Evolutionary conservation across 495 filamentous ascomycete species (phyloP).

Genomic region (Rostrohypoxylon terebratum): DNA sequence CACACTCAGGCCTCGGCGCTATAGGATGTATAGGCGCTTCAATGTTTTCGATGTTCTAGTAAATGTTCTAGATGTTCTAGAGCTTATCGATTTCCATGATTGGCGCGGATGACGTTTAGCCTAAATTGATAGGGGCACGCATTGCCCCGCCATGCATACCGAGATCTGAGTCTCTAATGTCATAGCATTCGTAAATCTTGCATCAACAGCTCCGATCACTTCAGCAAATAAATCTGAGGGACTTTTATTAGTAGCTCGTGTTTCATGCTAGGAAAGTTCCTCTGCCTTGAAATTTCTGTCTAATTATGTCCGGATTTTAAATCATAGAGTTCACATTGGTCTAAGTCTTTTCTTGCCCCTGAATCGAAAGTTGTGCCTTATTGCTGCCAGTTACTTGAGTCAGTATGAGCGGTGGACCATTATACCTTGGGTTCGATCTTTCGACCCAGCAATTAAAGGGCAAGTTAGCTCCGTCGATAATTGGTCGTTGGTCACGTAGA

Average conservation of each 20-base stretch:
- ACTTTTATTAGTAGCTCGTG: conserved; percentile 23
- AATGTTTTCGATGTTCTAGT: background rate
- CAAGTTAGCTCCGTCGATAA: conserved; percentile 43
- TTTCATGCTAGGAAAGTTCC: conserved; percentile 1
- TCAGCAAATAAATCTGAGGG: conserved; percentile 23
- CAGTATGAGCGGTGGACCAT: conserved; percentile 64
- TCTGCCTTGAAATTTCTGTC: background rate
- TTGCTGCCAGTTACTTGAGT: conserved; percentile 6
- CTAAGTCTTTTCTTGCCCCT: conserved; percentile 1
- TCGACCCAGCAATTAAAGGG: conserved; percentile 97
- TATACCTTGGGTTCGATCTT: conserved; percentile 95
- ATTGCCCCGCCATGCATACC: conserved; percentile 45
- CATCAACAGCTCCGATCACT: conserved; percentile 35
- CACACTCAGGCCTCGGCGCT: conserved; percentile 8
- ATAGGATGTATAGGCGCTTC: background rate
- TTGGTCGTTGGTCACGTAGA: background rate
- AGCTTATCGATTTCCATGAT: conserved; percentile 19
- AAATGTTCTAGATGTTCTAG: background rate
- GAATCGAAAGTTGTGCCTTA: background rate
- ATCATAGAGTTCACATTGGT: background rate
- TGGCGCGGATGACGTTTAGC: conserved; percentile 42
- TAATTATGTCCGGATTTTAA: background rate
- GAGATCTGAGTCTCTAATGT: conserved; percentile 34
- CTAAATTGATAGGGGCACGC: conserved; percentile 38
- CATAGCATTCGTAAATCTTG: conserved; percentile 37